Conservation (phyloP, 2,329 filamentous ascomycete genomes). For the Colletotrichum sojae region DNA sequence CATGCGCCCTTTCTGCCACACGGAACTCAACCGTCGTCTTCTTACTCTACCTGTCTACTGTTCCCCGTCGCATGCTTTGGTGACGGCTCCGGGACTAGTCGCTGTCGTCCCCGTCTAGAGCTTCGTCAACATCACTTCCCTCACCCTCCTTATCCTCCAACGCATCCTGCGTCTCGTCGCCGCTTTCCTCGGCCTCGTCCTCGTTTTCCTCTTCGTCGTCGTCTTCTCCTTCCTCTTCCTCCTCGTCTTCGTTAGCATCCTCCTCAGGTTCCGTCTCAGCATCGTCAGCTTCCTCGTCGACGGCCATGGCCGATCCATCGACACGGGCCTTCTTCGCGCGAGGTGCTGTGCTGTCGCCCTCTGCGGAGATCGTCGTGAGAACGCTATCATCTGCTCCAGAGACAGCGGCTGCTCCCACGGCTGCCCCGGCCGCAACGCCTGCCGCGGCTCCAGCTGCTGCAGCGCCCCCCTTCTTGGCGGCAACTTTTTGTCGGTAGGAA, state of each 20-base stretch:
- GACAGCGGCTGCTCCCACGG: conserved; percentile 7
- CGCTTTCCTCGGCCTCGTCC: conserved; percentile 65
- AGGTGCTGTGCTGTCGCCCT: conserved; percentile 52
- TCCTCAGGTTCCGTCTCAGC: conserved; percentile 61
- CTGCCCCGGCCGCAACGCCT: conserved; percentile 49
- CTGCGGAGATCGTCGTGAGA: conserved; percentile 46
- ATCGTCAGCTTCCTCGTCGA: conserved; percentile 54
- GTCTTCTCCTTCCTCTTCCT: conserved; percentile 56
- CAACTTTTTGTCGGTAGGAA: conserved; percentile 78
- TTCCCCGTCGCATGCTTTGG: too few species aligned
- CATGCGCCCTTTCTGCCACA: too few species aligned
- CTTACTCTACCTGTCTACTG: too few species aligned
- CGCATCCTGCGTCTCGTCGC: conserved; percentile 67
- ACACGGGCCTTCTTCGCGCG: conserved; percentile 63
- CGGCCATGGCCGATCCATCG: conserved; percentile 54
- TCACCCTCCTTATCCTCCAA: conserved; percentile 67
- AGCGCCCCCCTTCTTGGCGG: conserved; percentile 70
- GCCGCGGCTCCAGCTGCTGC: conserved; percentile 55
- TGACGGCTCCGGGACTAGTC: conserved; percentile 54
- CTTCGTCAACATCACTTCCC: conserved; percentile 71
- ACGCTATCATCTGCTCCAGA: conserved; percentile 49
- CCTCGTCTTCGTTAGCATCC: conserved; percentile 63
- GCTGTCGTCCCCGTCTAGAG: conserved; percentile 73
- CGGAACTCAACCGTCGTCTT: too few species aligned
- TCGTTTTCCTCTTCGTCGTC: conserved; percentile 61